These are phyloP conservation scores for Clonostachys solani DNA, from an alignment of 2,329 filamentous ascomycete species.

Conservation along the genomic window DNA sequence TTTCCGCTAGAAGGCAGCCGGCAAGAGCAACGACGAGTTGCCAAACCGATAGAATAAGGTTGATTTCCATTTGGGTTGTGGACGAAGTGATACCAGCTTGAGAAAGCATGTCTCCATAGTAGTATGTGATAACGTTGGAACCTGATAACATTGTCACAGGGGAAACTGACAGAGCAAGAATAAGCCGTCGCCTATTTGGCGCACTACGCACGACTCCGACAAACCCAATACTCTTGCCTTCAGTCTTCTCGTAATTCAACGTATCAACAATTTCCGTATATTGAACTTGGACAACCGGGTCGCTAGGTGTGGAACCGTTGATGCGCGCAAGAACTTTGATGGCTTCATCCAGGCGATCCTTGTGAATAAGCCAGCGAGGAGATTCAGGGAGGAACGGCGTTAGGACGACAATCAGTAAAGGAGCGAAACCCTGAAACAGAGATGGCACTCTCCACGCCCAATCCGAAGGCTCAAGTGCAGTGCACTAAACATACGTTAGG, in stretches of 20 bases:
- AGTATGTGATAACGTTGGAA: slow-evolving; percentile 5
- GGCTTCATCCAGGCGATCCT: slow-evolving; percentile 37
- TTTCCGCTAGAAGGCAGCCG: slow-evolving; percentile 1
- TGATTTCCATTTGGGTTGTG: slow-evolving; percentile 11
- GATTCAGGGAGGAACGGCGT: slow-evolving; percentile 47
- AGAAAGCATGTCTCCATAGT: slow-evolving; percentile 4
- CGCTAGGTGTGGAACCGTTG: background rate
- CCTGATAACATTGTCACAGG: slow-evolving; percentile 7
- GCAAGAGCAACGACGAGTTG: slow-evolving; percentile 7
- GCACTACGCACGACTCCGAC: background rate
- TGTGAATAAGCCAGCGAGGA: slow-evolving; percentile 60
- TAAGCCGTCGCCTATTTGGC: slow-evolving; percentile 1
- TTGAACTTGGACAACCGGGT: slow-evolving; percentile 2
- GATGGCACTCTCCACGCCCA: slow-evolving; percentile 27
- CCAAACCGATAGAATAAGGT: slow-evolving; percentile 10
- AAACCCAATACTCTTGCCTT: background rate
- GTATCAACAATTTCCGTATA: slow-evolving; percentile 5
- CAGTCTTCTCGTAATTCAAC: slow-evolving; percentile 1
- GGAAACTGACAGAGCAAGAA: slow-evolving; percentile 2
- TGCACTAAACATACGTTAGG: slow-evolving; percentile 10
- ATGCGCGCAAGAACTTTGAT: slow-evolving; percentile 24
- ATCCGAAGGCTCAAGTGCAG: slow-evolving; percentile 11
- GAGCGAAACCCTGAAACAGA: slow-evolving; percentile 17
- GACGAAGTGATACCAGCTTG: slow-evolving; percentile 2
- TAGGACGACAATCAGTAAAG: slow-evolving; percentile 5